Evolutionary conservation across 441 rosid species (phyloP), one percentile per base, ranked within the genome.

Genomic region (Euphorbia schlechtendalii): DNA sequence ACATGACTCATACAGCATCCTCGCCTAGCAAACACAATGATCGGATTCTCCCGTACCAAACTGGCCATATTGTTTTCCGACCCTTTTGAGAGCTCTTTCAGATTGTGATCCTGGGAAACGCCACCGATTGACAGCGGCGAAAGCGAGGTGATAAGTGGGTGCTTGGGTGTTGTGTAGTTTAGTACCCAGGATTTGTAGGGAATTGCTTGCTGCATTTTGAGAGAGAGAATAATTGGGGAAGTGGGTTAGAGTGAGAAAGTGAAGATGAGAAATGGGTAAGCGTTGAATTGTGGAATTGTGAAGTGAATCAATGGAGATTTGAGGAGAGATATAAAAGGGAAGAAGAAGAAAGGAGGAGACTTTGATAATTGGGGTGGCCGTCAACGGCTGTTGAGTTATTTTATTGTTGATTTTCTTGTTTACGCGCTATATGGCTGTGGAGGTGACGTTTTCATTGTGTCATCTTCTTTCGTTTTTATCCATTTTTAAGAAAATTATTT

Each of bases 1-100:
- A 92, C 98, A 67, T 89, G 96, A 78, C 85, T 81, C 96, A 92
- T 85, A 73, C 98, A 92, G 62, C 98, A 92, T 8, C 96, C 98
- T 14, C 78, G 70, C 63, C 74, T 80, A 17, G 89, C 86, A 54
- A 92, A 77, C 69, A 87, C 92, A 32, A 92, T 83, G 56, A 89
- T 84, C 1, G 98, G 92, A 74, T 85, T 89, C 75, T 85, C 96
- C 18, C 74, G 77, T 20, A 89, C 85, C 68, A 87, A 59, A 21
- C 69, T 67, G 30, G 64, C 63, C 76, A 83, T 61, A 40, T 32
- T 32, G 6, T 70, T 68, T 52, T 61, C 64, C 0, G 58, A 54
- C 57, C 68, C 67, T 63, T 62, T 66, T 13, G 41, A 54, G 8
- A 64, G 25, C 14, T 67, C 54, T 18, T 51, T 8, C 21, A 53